Base-by-base conservation (phyloP, 495 filamentous ascomycete species). In the Podospora sp. region DNA sequence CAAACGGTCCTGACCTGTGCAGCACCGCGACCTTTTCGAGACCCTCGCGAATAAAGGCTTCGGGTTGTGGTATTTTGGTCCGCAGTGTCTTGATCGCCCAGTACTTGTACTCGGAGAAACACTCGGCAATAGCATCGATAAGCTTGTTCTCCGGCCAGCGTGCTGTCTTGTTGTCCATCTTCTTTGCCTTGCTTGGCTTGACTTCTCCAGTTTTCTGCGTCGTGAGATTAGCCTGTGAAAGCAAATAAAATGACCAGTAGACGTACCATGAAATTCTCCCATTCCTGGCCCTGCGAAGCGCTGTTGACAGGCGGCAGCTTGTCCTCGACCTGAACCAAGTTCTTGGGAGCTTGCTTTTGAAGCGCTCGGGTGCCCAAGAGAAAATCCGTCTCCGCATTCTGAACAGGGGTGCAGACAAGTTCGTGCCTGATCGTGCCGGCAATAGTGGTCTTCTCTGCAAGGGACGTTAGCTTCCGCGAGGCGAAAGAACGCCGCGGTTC, bases 1-100 rank as follows among this genome's bases (percentile, higher is more conserved):
- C 90, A 76, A 93, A 96, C 12, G 86, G 82, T 25, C 95, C 95
- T 20, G 86, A 84, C 74, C 92, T 90, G 68, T 94, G 88, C 56
- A 97, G 78, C 16, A 88, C 84, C 0, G 93, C 96, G 64, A 98
- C 85, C 76, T 92, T 86, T 65, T 93, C 90, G 66, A 99, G 76
- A 1, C 87, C 89, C 76, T 96, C 86, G 67, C 93, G 93, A 58
- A 99, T 87, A 76, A 93, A 99, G 5, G 90, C 89, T 75, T 99
- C 95, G 0, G 95, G 95, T 80, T 99, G 95, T 60, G 86, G 81
- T 35, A 94, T 84, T 68, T 81, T 77, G 22, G 84, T 80, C 67
- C 91, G 90, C 69, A 99, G 85, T 0, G 87, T 85, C 71, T 91
- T 93, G 81, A 98, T 90, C 20, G 90, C 85, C 94, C 94, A 98